Percentiles rank a stretch among this genome's conserved stretches.
phyloP scores from a whole-genome alignment of 164 flowering plant species.

The Annona squamosa region DNA sequence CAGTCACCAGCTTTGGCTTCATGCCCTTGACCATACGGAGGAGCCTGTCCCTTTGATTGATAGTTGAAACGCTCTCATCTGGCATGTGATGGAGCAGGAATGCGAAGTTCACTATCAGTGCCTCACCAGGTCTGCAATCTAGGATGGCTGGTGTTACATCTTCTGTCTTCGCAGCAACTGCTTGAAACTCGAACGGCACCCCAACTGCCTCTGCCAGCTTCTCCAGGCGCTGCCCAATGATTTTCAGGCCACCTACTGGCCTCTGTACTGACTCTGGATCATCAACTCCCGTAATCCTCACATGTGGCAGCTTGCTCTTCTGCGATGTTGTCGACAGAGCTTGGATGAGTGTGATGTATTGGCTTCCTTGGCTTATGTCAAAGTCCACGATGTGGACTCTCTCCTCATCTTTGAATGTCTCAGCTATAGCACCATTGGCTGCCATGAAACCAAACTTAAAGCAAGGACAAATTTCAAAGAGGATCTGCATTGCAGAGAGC shows the following conservation, averaged over 20 bases:
- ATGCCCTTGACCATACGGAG: conserved; percentile 83
- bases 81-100: conserved; percentile 99
- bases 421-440: conserved; percentile 82
- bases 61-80: conserved; percentile 91
- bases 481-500: conserved; percentile 95
- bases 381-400: conserved; percentile 82
- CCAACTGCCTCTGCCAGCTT: conserved; percentile 50
- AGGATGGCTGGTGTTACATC: conserved; percentile 63
- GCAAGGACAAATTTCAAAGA: conserved; percentile 94
- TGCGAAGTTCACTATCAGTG: conserved; percentile 81
- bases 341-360: conserved; percentile 72
- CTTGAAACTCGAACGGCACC: conserved; percentile 66
- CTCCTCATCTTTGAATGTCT: conserved; percentile 61
- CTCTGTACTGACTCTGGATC: conserved; percentile 95
- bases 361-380: conserved; percentile 93
- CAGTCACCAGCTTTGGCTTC: conserved; percentile 79
- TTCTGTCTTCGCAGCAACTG: conserved; percentile 50
- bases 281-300: conserved; percentile 87
- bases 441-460: conserved; percentile 92
- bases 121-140: conserved; percentile 49
- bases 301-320: conserved; percentile 39
- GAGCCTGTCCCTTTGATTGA: conserved; percentile 77
- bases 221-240: conserved; percentile 71
- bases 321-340: conserved; percentile 33
- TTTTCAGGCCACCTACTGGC: conserved; percentile 60